Base-by-base conservation (phyloP, 2,329 filamentous ascomycete species). In the Fusarium longipes region DNA sequence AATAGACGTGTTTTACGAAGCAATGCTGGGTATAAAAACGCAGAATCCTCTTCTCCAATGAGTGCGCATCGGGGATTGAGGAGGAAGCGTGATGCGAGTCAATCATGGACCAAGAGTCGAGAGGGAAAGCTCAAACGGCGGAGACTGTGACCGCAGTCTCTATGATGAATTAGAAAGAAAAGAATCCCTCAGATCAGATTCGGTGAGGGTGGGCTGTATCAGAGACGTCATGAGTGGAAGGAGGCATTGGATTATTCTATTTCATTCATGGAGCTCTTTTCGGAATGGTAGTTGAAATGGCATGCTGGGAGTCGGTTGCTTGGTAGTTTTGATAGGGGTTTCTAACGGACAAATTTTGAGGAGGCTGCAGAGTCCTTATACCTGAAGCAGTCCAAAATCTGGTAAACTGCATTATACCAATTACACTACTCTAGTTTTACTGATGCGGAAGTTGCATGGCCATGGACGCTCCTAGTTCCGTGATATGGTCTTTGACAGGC, bases 181-280 rank as follows among this genome's bases (percentile, higher is more conserved):
- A 22, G 17, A 38, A 38, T 25, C 29, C 27, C 11, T 24, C 55
- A 18, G 22, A 27, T 25, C 29, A 18, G n/a, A 39, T 45, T 42
- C 43, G 36, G 33, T 38, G 33, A 35, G 17, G 30, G 56, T 30
- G 36, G 44, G 51, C 32, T 60, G 53, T 42, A 67, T 48, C 48
- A 50, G 42, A 50, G 42, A 49, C 33, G 45, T 61, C 52, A 58
- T 42, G 43, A 57, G 47, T n/a, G 55, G 47, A 57, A 49, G 48
- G 42, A 20, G 38, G 47, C 36, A 68, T 63, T 36, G 30, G 63
- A 6, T 24, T 33, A 35, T 51, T 62, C 54, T 65, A 59, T 67
- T 52, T 53, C 51, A 57, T 49, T 60, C 53, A 49, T 50, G 29
- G 42, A 61, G 65, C 65, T 61, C 61, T 68, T 65, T 52, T 56